Percentiles rank a stretch among this genome's conserved stretches.
Evolutionary conservation across 352 stramenopile species (phyloP).

Genomic region (Phytophthora capsici): DNA sequence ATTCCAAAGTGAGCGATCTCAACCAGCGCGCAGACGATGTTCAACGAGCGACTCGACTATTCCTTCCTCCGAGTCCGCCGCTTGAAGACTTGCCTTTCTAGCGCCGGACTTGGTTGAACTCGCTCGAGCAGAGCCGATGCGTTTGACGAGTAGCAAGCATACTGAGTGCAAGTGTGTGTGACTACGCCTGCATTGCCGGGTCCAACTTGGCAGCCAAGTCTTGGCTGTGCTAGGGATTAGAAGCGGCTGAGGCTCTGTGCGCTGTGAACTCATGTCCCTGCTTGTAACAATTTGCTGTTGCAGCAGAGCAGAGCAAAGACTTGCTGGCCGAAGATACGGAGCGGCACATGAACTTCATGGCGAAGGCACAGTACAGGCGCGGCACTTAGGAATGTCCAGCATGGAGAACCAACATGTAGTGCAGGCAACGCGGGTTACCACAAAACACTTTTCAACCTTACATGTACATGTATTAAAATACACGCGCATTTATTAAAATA

Average conservation of each 20-base stretch:
- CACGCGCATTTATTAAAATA: too few relatives aligned
- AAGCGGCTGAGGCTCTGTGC: constrained; percentile 4
- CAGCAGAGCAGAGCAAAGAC: constrained; percentile 14
- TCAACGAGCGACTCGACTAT: background rate
- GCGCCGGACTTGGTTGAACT: background rate
- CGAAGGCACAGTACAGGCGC: constrained; percentile 9
- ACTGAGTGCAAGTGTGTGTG: constrained; percentile 15
- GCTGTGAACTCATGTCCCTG: constrained; percentile 34
- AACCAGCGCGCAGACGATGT: constrained; percentile 4
- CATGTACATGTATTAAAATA: too few relatives aligned
- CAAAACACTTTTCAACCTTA: background rate
- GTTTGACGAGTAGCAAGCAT: constrained; percentile 16
- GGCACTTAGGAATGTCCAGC: constrained; percentile 8
- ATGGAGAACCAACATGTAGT: constrained; percentile 6
- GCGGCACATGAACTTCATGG: constrained; percentile 10
- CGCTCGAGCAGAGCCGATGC: constrained; percentile 22
- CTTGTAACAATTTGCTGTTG: constrained; percentile 33
- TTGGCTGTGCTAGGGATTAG: constrained; percentile 5
- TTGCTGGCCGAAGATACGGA: constrained; percentile 33
- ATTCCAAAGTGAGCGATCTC: constrained; percentile 36
- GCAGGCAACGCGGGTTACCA: too few relatives aligned
- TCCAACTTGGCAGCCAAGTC: constrained; percentile 3
- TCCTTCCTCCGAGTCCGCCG: background rate
- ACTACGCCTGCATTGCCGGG: constrained; percentile 1
- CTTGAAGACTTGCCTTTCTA: constrained; percentile 22